Percentiles rank a stretch among this genome's conserved stretches.
These are phyloP conservation scores for Globisporangium nunn DNA, from an alignment of 352 stramenopile species.

Conservation along the genomic window DNA sequence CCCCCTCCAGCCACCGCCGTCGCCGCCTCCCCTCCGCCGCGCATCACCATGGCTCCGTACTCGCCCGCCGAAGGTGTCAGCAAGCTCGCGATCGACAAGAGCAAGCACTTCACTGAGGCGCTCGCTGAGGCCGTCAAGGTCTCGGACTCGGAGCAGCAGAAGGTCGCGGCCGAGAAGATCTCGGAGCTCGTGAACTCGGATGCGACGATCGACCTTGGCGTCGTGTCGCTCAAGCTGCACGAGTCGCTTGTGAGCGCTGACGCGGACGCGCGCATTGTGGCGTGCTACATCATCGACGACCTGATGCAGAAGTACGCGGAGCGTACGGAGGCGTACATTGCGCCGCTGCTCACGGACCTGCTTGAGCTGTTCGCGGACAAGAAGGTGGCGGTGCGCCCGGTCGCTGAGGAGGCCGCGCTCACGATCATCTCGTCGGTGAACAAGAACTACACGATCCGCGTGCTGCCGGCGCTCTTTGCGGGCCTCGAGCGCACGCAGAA, in stretches of 20 bases:
- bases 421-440: constrained; percentile 79
- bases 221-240: constrained; percentile 65
- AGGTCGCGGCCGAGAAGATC: constrained; percentile 80
- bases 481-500: constrained; percentile 84
- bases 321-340: constrained; percentile 70
- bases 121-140: constrained; percentile 71
- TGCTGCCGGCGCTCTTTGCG: constrained; percentile 90
- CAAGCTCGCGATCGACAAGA: constrained; percentile 85
- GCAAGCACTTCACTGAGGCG: constrained; percentile 86
- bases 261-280: constrained; percentile 61
- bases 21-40: constrained; percentile 4
- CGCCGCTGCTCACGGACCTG: constrained; percentile 58
- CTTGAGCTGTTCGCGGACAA: constrained; percentile 83
- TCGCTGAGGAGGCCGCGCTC: constrained; percentile 67
- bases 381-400: constrained; percentile 62
- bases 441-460: constrained; percentile 81
- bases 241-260: constrained; percentile 45
- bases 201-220: constrained; percentile 64
- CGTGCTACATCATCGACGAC: constrained; percentile 71
- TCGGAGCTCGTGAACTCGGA: constrained; percentile 72
- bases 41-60: constrained; percentile 72
- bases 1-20: not conserved
- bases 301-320: constrained; percentile 84
- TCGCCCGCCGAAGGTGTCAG: constrained; percentile 73
- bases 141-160: constrained; percentile 58